Conservation (phyloP, 495 filamentous ascomycete genomes). For the Glarea lozoyensis region DNA sequence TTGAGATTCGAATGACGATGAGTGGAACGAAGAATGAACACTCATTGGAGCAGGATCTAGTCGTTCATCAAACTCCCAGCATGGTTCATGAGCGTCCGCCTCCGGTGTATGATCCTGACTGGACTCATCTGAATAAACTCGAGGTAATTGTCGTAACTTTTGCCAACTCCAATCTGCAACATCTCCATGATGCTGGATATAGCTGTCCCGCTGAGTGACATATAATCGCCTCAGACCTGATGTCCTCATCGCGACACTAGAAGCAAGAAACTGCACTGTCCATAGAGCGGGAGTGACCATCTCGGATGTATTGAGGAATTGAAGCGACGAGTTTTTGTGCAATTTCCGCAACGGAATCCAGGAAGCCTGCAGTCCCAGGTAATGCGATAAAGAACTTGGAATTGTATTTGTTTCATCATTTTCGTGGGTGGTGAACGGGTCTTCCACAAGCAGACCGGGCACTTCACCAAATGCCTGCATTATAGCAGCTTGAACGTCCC, state of each 20-base stretch:
- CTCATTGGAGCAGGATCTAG: constrained; percentile 38
- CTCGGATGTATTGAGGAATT: constrained; percentile 54
- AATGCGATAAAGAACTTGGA: constrained; percentile 15
- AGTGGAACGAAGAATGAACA: constrained; percentile 30
- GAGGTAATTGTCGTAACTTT: constrained; percentile 46
- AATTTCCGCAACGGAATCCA: constrained; percentile 66
- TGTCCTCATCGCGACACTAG: constrained; percentile 54
- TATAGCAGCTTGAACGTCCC: constrained; percentile 51
- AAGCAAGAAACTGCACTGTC: constrained; percentile 55
- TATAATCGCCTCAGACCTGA: constrained; percentile 50
- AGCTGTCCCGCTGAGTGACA: constrained; percentile 56
- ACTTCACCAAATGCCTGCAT: constrained; percentile 46
- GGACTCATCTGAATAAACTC: constrained; percentile 38
- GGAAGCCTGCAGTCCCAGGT: constrained; percentile 40
- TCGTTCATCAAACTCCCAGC: constrained; percentile 41
- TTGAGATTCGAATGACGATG: no score
- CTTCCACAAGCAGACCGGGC: constrained; percentile 28
- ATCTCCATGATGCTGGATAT: constrained; percentile 42
- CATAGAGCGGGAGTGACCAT: constrained; percentile 58
- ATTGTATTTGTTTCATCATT: constrained; percentile 10
- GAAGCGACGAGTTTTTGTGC: constrained; percentile 55
- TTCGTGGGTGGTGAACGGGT: constrained; percentile 11
- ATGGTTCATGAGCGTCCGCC: constrained; percentile 49
- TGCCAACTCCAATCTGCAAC: constrained; percentile 52
- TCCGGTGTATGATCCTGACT: constrained; percentile 38